These are phyloP conservation scores for Pythium grandisporangium DNA, from an alignment of 352 stramenopile species.

Conservation along the genomic window DNA sequence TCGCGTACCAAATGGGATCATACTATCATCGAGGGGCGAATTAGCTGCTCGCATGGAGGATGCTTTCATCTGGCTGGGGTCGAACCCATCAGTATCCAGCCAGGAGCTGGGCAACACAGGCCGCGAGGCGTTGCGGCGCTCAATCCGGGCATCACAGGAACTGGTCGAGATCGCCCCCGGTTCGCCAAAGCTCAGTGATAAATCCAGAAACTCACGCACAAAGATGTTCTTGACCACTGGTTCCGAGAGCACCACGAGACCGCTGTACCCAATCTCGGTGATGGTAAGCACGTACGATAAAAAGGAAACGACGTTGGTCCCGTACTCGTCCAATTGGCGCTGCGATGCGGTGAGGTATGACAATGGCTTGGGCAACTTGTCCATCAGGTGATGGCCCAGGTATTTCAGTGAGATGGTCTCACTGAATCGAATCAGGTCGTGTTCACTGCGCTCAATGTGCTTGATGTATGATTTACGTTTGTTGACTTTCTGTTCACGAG, in stretches of 20 bases:
- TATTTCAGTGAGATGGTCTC: constrained; percentile 56
- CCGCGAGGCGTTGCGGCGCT: constrained; percentile 28
- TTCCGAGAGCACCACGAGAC: constrained; percentile 42
- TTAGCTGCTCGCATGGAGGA: constrained; percentile 23
- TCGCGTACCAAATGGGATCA: constrained; percentile 15
- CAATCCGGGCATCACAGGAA: constrained; percentile 63
- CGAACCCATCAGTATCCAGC: constrained; percentile 28
- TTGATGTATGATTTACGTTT: constrained; percentile 70
- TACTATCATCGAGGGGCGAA: constrained; percentile 18
- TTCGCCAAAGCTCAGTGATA: constrained; percentile 39
- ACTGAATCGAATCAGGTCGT: constrained; percentile 36
- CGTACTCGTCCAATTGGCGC: constrained; percentile 39
- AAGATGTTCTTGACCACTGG: constrained; percentile 52
- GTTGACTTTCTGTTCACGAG: constrained; percentile 11
- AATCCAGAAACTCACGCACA: constrained; percentile 59
- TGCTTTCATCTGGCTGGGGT: constrained; percentile 16
- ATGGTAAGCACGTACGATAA: constrained; percentile 62
- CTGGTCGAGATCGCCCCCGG: constrained; percentile 49
- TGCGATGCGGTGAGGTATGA: constrained; percentile 18
- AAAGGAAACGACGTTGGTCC: constrained; percentile 39
- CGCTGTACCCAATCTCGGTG: constrained; percentile 53
- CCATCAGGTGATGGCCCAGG: constrained; percentile 44
- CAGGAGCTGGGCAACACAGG: constrained; percentile 49
- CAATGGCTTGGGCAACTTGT: constrained; percentile 30
- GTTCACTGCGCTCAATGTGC: constrained; percentile 38